Evolutionary conservation across 805 yeast species (phyloP), one percentile per base, ranked within the genome.

Genomic region (Blastobotrys terrestris): DNA sequence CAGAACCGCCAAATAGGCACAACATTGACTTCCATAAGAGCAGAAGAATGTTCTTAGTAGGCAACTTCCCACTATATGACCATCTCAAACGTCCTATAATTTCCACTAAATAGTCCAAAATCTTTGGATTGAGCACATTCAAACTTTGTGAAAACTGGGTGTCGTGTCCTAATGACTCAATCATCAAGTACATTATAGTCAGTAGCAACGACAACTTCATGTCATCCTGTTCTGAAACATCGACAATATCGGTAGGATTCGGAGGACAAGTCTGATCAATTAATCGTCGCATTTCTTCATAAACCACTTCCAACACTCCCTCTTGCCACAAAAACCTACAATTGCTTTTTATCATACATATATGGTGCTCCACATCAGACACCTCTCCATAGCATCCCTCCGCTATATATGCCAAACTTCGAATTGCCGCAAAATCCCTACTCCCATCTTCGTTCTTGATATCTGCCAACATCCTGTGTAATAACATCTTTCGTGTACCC

Each of bases 31-130:
- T 83, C 68, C 81, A 78, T 1, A 80, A 56, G 1, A 86, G 57
- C 14, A 75, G 60, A 0, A 85, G 69, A 1, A 85, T 60, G 18
- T 58, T 53, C 15, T 94, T 70, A 11, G 83, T 69, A 5, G 63
- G 63, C 11, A 52, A 56, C 83, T 74, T 70, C 77, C 67, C 19
- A 71, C 61, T 8, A 65, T 52, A 45, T 71, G 64, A 66, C 84
- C 87, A 81, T 58, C 87, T 77, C 87, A 92, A 84, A 44, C 75
- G 70, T 56, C 84, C 91, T 6, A 86, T 73, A 48, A 77, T 74
- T 41, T 70, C 66, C 1, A 80, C 67, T 4, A 87, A 56, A 14
- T 64, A 64, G 1, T 71, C 55, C 40, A 87, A 56, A 1, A 87
- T 15, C 14, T 15, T n/a, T 26, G 77, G 71, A 0, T 67, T 49